Evolutionary conservation across 108 stramenopile species (phyloP), one percentile per base, ranked within the genome.

Genomic region (Pseudonitzschia multiseries): DNA sequence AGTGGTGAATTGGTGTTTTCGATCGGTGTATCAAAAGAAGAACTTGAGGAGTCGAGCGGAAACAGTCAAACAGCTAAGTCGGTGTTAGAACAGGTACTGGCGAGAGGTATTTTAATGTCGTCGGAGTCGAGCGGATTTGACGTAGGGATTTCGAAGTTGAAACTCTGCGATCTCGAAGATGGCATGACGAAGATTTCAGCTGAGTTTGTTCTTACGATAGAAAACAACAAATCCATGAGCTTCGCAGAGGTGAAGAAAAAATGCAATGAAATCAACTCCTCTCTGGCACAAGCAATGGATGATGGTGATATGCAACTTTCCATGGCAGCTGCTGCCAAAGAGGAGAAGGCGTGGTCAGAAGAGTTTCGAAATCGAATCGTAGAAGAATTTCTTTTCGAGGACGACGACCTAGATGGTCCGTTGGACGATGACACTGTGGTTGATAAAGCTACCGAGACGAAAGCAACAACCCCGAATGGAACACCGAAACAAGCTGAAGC

Each of bases 381-480:
- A 4, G 89, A 93, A 60, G 92, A 93, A 68, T 93, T 88, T 81
- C 71, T 93, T 4, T 86, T 90, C 62, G 87, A 90, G 29, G 86
- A 84, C 46, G 89, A 93, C 68, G 89, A 90, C 44, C 82, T 73
- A 18, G 83, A 79, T 33, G 77, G 63, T 44, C 70, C 73, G 17
- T 42, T 32, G 59, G 71, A 81, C 15, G 59, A 66, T 36, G 54
- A 76, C 20, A 54, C 40, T 65, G 32, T 15, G 57, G 2, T 20
- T 20, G 56, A 14, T 32, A 69, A 81, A 42, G 60, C 24, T 36
- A 5, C 36, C 36, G 6, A 2, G 36, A 6, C 31, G 73, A 73
- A 21, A 51, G 8, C 21, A 24, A 8, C 53, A 8, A 54, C 2
- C 53, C 53, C 24, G 4, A 36, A 36, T 6, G 36, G 36, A 36